Evolutionary conservation across 1,284 basidiomycete species (phyloP), one percentile per base, ranked within the genome.

Genomic region (Microbotryum saponariae): DNA sequence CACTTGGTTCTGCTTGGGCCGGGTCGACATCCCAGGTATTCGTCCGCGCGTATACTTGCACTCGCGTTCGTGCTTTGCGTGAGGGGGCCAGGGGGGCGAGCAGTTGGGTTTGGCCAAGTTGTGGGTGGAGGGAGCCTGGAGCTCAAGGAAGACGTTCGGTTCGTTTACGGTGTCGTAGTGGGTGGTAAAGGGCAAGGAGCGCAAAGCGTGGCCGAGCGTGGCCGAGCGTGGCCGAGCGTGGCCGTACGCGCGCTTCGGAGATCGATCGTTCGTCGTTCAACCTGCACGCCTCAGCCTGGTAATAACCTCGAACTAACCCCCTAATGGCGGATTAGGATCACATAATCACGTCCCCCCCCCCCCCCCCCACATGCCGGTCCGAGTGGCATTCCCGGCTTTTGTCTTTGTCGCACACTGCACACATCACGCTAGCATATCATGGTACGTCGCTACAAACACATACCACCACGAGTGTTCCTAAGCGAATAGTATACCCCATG

Each of bases 1-100:
- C 21, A 59, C 62, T 49, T 66, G 65, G 8, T 47, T 46, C 56
- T 67, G 66, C 49, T 64, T 64, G 21, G 56, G 58, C 27, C 62
- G 65, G 25, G 66, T 67, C 18, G 66, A 63, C 66, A 68, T 66
- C 7, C 31, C 18, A 21, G 18, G 3, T 18, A 2, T 51, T 23
- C 12, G 2, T n/a, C n/a, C 47, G 8, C 23, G 47, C 20, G 20
- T 12, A 7, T 8, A 48, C 47, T 18, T 18, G 47, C 8, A 31
- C 31, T 9, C 31, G 31, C 31, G 31, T 31, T 9, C 31, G 31
- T 10, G 31, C 2, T 31, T 31, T 8, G 31, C 1, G 9, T 48
- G 47, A 23, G 23, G 14, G 47, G 47, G 27, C 27, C 47, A 9
- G 18, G 23, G 14, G 9, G 20, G 9, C 6, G n/a, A 48, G n/a